Evolutionary conservation across 1,284 basidiomycete species (phyloP).

Genomic region (Athelia psychrophila): DNA sequence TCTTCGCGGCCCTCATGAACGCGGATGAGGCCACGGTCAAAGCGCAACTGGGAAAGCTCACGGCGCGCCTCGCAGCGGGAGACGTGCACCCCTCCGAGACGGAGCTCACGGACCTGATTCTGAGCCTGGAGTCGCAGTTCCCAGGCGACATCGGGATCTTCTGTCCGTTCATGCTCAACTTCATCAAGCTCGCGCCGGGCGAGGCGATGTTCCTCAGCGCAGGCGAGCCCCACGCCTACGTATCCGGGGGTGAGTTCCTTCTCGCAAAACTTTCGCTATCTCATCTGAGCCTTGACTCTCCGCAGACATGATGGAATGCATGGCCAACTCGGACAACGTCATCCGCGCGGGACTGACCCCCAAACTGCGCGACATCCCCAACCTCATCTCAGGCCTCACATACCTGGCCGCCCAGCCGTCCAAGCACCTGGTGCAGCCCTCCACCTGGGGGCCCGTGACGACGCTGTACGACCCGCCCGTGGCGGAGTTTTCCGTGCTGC

Average conservation of each 20-base stretch:
- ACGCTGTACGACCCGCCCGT: slow-evolving; percentile 93
- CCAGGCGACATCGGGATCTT: slow-evolving; percentile 93
- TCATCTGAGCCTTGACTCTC: not conserved
- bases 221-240: slow-evolving; percentile 96
- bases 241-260: slow-evolving; percentile 74
- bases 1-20: slow-evolving; percentile 87
- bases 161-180: slow-evolving; percentile 91
- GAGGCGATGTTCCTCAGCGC: slow-evolving; percentile 95
- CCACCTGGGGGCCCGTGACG: slow-evolving; percentile 40
- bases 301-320: slow-evolving; percentile 94
- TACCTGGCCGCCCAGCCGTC: slow-evolving; percentile 72
- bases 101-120: slow-evolving; percentile 65
- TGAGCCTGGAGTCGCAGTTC: slow-evolving; percentile 79
- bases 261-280: slow-evolving; percentile 1
- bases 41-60: slow-evolving; percentile 54
- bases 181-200: slow-evolving; percentile 77
- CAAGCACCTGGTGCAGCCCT: slow-evolving; percentile 69
- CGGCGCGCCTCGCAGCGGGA: slow-evolving; percentile 57
- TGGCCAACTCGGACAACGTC: slow-evolving; percentile 99
- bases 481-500: slow-evolving; percentile 89
- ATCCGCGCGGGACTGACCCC: slow-evolving; percentile 98
- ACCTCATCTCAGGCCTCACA: slow-evolving; percentile 86
- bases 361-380: slow-evolving; percentile 91
- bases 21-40: slow-evolving; percentile 54
- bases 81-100: slow-evolving; percentile 35